Evolutionary conservation across 2,329 filamentous ascomycete species (phyloP), one percentile per base, ranked within the genome.

Genomic region (Fusarium ramigenum): DNA sequence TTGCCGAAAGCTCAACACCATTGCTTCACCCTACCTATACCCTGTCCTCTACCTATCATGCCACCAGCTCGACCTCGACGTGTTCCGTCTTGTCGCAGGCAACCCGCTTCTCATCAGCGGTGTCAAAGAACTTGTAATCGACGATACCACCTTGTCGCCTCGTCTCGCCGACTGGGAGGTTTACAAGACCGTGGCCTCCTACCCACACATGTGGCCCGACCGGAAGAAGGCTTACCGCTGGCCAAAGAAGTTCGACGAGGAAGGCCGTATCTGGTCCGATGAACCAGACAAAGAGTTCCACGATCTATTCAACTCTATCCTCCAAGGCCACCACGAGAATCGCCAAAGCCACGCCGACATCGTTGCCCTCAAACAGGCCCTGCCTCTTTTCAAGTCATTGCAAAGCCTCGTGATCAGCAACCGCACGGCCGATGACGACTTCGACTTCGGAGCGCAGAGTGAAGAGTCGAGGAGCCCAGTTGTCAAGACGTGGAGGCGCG

Each of bases 201-300:
- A 56, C 11, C 11, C 19, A 0, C 19, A 15, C 0, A 9, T 5
- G 0, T 42, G 53, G 37, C 21, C 36, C 3, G 2, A 32, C 0
- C 28, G 25, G 0, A 40, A 42, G 28, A 40, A 5, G 10, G 1
- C 25, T 4, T 40, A 56, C 18, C 0, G 2, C 4, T 50, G 7
- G 47, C 0, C 1, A 12, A 2, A 14, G 12, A 7, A 9, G 4
- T 34, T 50, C 11, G 21, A 34, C 0, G 1, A 50, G 1, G 30
- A 14, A 14, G 18, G 12, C 0, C n/a, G 25, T 0, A 5, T 18
- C 11, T 57, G 53, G 30, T n/a, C 32, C 3, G 1, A 9, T 5
- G 23, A 9, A 7, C 42, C 56, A 14, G 32, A 59, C 19, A 39
- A 36, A 25, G 25, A 30, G 0, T 15, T 18, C 1, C 23, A 18